Evolutionary conservation across 2,329 filamentous ascomycete genomes (phyloP), one percentile per base, ranked within the genome.

Genomic region (Graphilbum sp.): DNA sequence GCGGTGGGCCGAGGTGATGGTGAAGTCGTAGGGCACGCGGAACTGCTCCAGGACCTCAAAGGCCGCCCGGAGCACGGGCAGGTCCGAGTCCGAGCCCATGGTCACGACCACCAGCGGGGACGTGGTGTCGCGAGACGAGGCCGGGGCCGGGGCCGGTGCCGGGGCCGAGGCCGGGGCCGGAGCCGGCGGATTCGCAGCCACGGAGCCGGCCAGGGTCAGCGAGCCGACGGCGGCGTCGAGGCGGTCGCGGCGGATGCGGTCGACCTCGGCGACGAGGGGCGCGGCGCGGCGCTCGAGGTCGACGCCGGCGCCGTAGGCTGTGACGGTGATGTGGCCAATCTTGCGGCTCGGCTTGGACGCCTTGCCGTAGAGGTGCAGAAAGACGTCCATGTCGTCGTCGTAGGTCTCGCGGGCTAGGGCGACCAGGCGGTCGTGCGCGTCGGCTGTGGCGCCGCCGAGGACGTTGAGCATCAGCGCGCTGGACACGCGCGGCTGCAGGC

Each of bases 271-370:
- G 41, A 93, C 72, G 18, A 95, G 67, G 37, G 79, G 72, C 29
- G 79, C 72, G 13, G 77, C 68, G 15, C 67, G 63, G 52, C 54
- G 46, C 42, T 68, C 64, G 15, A 75, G 58, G n/a, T 79, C 75
- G 29, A 69, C 61, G 6, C 24, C 29, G 52, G 87, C 74, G 0
- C 72, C 75, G 12, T 70, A 64, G 1, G 75, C 76, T 2, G 82
- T 81, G 29, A 93, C 61, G 1, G 87, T 96, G 47, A 98, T 74
- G 56, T 98, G 90, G 11, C 88, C 88, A 62, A 96, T 96, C 59
- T 96, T 98, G 34, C 90, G 78, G 25, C 84, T 80, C 5, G 83
- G 84, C 49, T 86, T 83, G 20, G 86, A 81, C 34, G 72, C 74
- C 60, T 96, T 96, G 51, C 87, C 87, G 60, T 98, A 98, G 34